phyloP scores from a whole-genome alignment of 805 yeast genomes.

The Starmerella lactis-condensi region DNA sequence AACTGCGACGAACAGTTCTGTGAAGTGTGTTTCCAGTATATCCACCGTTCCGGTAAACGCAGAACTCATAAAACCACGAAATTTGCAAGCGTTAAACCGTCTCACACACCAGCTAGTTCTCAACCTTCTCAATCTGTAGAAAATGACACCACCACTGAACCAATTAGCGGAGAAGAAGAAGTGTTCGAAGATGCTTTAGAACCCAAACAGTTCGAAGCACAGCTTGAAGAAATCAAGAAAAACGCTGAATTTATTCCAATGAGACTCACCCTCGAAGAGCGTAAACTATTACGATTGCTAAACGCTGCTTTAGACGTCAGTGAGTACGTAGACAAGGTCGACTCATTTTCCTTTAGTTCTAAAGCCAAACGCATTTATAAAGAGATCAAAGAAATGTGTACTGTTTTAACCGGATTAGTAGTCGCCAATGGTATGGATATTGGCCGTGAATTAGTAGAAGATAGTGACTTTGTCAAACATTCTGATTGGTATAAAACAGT shows the following conservation, averaged over 20 bases:
- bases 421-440: constrained; percentile 57
- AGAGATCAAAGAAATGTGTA: constrained; percentile 58
- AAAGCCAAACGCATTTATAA: constrained; percentile 53
- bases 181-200: constrained; percentile 1
- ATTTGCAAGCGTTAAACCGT: not conserved
- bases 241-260: constrained; percentile 41
- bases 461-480: constrained; percentile 49
- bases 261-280: constrained; percentile 47
- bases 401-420: constrained; percentile 58
- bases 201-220: constrained; percentile 5
- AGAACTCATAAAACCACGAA: constrained; percentile 15
- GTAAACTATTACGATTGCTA: constrained; percentile 44
- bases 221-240: constrained; percentile 19
- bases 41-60: constrained; percentile 45
- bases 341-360: constrained; percentile 45
- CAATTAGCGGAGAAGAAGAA: not conserved
- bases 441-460: constrained; percentile 41
- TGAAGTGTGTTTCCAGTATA: constrained; percentile 45
- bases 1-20: constrained; percentile 54
- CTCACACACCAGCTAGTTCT: not conserved
- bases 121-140: not conserved
- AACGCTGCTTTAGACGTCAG: constrained; percentile 66
- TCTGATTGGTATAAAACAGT: constrained; percentile 53
- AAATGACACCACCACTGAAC: not conserved
- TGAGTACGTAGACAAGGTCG: constrained; percentile 65